Evolutionary conservation across 2,329 filamentous ascomycete genomes (phyloP).

Genomic region (Madurella fahalii): DNA sequence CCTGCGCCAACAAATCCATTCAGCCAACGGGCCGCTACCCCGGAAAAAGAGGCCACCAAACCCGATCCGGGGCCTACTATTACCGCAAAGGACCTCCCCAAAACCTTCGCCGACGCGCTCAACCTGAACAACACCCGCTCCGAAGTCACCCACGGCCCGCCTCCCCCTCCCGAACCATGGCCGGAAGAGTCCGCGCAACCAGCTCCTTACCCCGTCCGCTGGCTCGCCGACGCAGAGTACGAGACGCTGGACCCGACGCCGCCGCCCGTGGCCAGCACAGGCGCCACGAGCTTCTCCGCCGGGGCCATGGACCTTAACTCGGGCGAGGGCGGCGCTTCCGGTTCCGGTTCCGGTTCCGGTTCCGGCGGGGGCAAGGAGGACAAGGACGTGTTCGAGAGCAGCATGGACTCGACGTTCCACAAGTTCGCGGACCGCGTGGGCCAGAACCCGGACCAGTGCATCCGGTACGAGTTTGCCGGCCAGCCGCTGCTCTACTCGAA

Average conservation of each 20-base stretch:
- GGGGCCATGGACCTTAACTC: conserved; percentile 43
- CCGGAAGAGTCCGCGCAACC: conserved; percentile 63
- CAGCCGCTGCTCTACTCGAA: conserved; percentile 75
- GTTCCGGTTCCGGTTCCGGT: conserved; percentile 25
- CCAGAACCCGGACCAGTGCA: conserved; percentile 78
- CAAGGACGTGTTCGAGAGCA: conserved; percentile 67
- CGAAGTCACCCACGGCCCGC: conserved; percentile 30
- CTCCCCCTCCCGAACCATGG: conserved; percentile 65
- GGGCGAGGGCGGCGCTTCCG: conserved; percentile 24
- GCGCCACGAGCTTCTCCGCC: conserved; percentile 34
- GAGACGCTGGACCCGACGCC: conserved; percentile 70
- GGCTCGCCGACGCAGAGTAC: conserved; percentile 84
- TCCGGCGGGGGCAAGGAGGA: conserved; percentile 52
- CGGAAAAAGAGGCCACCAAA: conserved; percentile 10
- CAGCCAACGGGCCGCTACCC: conserved; percentile 22
- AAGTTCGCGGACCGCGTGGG: conserved; percentile 73
- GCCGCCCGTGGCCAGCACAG: conserved; percentile 45
- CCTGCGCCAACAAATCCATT: conserved; percentile 43
- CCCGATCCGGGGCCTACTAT: neutral
- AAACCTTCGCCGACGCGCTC: conserved; percentile 70
- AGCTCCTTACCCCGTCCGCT: conserved; percentile 67
- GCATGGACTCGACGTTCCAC: conserved; percentile 72
- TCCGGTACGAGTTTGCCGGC: conserved; percentile 75
- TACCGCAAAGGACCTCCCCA: conserved; percentile 41
- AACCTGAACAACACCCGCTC: conserved; percentile 59